Base-by-base conservation (phyloP, 2,329 filamentous ascomycete species). In the Fusarium xyrophilum region DNA sequence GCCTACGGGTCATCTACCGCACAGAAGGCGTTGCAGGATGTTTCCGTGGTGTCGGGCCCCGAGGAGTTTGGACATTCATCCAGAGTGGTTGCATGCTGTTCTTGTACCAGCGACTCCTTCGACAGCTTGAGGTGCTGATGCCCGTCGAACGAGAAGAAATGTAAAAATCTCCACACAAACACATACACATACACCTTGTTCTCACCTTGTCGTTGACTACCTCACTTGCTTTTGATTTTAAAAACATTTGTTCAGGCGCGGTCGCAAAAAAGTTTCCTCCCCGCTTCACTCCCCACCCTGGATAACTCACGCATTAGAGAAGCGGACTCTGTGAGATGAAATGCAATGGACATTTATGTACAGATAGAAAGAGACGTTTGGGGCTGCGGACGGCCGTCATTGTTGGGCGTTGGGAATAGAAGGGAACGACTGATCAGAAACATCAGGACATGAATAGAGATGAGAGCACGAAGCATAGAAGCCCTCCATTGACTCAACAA, bases 81-180 rank as follows among this genome's bases (percentile, higher is more conserved):
- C 96, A 99, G 82, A 97, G 92, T 75, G 92, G 94, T 42, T 97
- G 93, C 70, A 98, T 98, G 95, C 84, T 98, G 76, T 94, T 98
- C 73, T 83, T 97, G 78, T 98, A 98, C 79, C 95, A 98, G 81
- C 91, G 90, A 63, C 83, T 98, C 58, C 81, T 98, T 76, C 89
- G 91, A 74, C 88, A 90, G 79, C 85, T 98, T 70, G 91, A 94
- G 59, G 71, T 79, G 40, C 81, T 81, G 76, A 73, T 75, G 61
- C 79, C 79, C 5, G 55, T 70, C 17, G 78, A 79, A 59, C 65
- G 57, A 11, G 56, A 78, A 44, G 69, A 71, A 44, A 58, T 72
- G 62, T 76, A 73, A 51, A 70, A 42, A 65, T 70, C 67, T 64
- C 67, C 55, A 55, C 67, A 57, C 63, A 64, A 56, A 55, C 55